Conservation (phyloP, 257 asterid species). For the Gentiana straminea region DNA sequence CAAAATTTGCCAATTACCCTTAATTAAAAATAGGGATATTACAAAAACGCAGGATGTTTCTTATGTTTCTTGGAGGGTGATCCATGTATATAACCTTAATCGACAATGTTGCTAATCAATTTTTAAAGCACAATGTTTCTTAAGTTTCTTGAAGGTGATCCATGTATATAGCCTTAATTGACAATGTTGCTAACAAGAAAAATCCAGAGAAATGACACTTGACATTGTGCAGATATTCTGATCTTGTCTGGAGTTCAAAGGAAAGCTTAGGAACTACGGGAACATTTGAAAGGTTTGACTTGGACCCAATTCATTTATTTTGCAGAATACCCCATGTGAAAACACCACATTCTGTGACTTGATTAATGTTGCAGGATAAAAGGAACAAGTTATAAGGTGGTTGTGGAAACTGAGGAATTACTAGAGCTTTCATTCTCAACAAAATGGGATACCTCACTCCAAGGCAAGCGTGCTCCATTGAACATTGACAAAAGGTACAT, state of each 20-base stretch:
- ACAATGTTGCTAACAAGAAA: no score
- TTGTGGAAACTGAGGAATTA: slow-evolving; percentile 33
- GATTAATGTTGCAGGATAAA: slow-evolving; percentile 21
- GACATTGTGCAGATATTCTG: slow-evolving; percentile 44
- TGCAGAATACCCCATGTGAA: neutral
- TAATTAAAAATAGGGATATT: no score
- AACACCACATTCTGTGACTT: neutral
- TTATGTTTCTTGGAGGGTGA: no score
- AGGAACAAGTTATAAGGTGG: slow-evolving; percentile 25
- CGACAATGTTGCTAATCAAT: neutral
- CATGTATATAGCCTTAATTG: no score
- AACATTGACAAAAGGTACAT: slow-evolving; percentile 56
- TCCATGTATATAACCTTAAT: no score
- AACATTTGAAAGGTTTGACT: slow-evolving; percentile 32
- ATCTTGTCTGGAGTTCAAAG: slow-evolving; percentile 50
- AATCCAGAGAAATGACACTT: neutral
- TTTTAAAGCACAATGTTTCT: no score
- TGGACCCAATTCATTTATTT: neutral
- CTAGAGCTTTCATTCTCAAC: slow-evolving; percentile 36
- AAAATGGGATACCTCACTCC: slow-evolving; percentile 40
- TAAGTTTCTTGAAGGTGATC: no score
- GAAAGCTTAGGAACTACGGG: slow-evolving; percentile 40
- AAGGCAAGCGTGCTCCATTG: slow-evolving; percentile 48
- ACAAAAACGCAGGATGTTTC: no score
- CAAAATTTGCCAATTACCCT: no score